Evolutionary conservation across 257 asterid genomes (phyloP).

Genomic region (Solanum arcanum): DNA sequence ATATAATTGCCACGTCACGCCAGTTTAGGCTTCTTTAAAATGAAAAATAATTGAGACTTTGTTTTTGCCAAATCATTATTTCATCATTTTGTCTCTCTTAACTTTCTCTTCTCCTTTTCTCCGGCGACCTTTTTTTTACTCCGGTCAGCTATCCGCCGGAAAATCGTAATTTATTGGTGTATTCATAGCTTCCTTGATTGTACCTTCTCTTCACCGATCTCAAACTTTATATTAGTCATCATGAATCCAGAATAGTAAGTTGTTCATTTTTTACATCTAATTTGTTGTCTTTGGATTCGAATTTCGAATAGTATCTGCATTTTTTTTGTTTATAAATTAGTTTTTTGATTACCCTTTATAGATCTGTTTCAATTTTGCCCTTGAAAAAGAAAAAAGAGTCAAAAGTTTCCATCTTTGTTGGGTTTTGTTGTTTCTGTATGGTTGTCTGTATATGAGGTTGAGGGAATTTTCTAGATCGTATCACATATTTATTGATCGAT

Average conservation of each 20-base stretch:
- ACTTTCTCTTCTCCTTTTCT: background rate
- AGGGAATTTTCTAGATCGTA: background rate
- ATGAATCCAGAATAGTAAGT: slow-evolving; percentile 77
- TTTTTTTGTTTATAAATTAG: background rate
- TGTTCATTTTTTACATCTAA: background rate
- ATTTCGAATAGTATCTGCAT: background rate
- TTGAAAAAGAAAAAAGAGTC: background rate
- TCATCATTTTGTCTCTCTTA: background rate
- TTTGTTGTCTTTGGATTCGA: background rate
- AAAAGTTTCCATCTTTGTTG: background rate
- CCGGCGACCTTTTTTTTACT: background rate
- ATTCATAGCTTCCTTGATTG: background rate
- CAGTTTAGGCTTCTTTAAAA: background rate
- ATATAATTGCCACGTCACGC: background rate
- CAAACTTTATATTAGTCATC: slow-evolving; percentile 13
- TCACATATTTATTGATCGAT: background rate
- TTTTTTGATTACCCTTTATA: background rate
- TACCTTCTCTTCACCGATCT: background rate
- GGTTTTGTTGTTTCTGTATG: background rate
- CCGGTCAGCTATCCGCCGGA: background rate
- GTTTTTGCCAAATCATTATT: background rate
- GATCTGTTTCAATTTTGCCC: background rate
- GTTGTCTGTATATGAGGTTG: background rate
- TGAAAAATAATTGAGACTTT: background rate
- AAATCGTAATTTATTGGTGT: background rate